Base-by-base conservation (phyloP, 345 rosid species). In the Gossypium stocksii region DNA sequence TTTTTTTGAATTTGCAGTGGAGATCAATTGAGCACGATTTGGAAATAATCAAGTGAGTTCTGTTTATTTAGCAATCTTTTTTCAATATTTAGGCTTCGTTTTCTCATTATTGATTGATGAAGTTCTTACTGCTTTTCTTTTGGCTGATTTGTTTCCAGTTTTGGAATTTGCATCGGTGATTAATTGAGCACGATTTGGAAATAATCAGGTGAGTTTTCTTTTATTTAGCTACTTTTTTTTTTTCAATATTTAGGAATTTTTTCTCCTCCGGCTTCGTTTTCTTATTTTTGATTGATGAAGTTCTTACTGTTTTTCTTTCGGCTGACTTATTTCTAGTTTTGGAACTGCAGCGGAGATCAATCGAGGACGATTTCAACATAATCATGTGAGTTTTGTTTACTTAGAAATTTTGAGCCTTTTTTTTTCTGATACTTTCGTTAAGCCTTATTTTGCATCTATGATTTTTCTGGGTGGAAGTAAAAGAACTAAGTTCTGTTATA, bases 331-430 rank as follows among this genome's bases (percentile, higher is more conserved):
- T 70, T 51, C 17, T 9, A 16, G 73, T 4, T 51, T 27, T 17
- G 22, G 11, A 10, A 17, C 22, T 17, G 9, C 60, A 51, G 60
- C 14, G 56, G 9, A 17, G 45, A 16, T 29, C 9, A 17, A 27
- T 51, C 38, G 46, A 17, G 20, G 59, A 51, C 46, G 45, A 70
- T 17, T 70, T 17, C 1, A 46, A 17, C 16, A 14, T 61, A 46
- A 62, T 74, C n/a, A 8, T 45, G 79, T 81, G 58, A 75, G 77
- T 76, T 64, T 15, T 66, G 49, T 13, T 46, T 17, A 66, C 58
- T 46, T 54, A 1, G 56, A 65, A 19, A 0, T 15, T 62, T 16
- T 7, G 4, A 5, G 6, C 4, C 16, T 61, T 19, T 56, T 10
- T 45, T 6, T 62, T 34, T 9, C 1, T 16, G 22, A 34, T 34